Percentiles rank a stretch among this genome's conserved stretches.
phyloP scores from a whole-genome alignment of 2,329 filamentous ascomycete species.

The Acrocalymma vagum region DNA sequence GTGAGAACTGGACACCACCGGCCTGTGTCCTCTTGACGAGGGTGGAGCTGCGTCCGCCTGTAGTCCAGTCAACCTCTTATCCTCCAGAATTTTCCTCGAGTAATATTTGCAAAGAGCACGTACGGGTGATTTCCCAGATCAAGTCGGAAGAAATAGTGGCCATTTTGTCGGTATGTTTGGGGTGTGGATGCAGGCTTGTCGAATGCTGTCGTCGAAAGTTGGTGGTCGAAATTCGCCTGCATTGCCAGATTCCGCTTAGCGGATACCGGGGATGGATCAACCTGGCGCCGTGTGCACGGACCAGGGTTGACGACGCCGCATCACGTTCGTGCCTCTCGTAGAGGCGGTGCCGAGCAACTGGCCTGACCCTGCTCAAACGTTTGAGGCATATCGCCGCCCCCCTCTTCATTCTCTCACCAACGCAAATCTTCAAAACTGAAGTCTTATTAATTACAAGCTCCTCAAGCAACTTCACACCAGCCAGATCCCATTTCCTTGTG shows the following conservation, averaged over 20 bases:
- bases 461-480: conserved; percentile 10
- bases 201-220: conserved; percentile 25
- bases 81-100: too few species aligned
- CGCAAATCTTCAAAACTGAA: too few species aligned
- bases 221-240: conserved; percentile 37
- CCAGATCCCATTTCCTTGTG: conserved; percentile 7
- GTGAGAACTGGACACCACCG: conserved; percentile 89
- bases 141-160: conserved; percentile 85
- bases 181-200: conserved; percentile 37
- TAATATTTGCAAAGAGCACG: too few species aligned
- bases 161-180: conserved; percentile 48
- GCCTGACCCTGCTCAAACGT: not conserved
- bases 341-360: conserved; percentile 17
- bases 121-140: conserved; percentile 95
- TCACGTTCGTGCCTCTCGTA: conserved; percentile 7
- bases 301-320: conserved; percentile 22
- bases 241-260: conserved; percentile 34
- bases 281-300: conserved; percentile 9
- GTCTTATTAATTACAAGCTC: conserved; percentile 11
- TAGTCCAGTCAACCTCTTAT: conserved; percentile 19
- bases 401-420: too few species aligned
- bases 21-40: conserved; percentile 86
- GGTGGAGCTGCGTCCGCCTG: conserved; percentile 88
- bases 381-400: too few species aligned
- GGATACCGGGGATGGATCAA: conserved; percentile 30